Evolutionary conservation across 1,139 yeast genomes (phyloP), one percentile per base, ranked within the genome.

Genomic region (Saccharomyces pastorianus): DNA sequence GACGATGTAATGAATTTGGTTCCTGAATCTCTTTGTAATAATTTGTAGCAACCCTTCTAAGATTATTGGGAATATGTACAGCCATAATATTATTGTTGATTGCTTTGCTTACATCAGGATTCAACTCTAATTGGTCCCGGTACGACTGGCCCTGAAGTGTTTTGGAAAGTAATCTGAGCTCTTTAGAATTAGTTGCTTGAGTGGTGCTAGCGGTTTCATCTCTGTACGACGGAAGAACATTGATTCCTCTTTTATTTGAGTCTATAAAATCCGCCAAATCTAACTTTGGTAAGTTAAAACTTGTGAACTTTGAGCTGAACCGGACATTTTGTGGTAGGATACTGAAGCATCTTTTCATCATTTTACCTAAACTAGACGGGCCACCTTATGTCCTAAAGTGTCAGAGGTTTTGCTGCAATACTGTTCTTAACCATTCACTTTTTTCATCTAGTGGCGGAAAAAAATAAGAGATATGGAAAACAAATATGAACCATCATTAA

Each of bases 81-180:
- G 80, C 73, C 50, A 85, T 64, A 54, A 86, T 82, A 61, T 85
- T 79, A 59, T 84, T 79, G 56, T 80, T 76, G 46, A 86, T 84
- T 0, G 78, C 76, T 48, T 76, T 73, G 2, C 86, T 72, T 6
- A 86, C 73, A n/a, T 68, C 73, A 0, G 69, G 66, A 0, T 89
- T 89, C 20, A 86, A 66, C 52, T 67, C 70, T 4, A 83, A 67
- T 34, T 61, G 65, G 4, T 58, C 60, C 27, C 69, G 56, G 28
- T 58, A 56, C 1, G 62, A 57, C 31, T 62, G 57, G 2, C 65
- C 71, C 57, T 74, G 76, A 7, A 69, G 58, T 52, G 68, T 78
- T 69, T 60, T 79, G 56, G 67, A 64, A 26, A 58, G 52, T n/a
- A 64, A 55, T 53, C 71, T 58, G 11, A 68, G 61, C 51, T 64